A percentile compares a stretch with the other conserved stretches of the same genome.
These are phyloP conservation scores for Termitomyces sp. DNA, from an alignment of 768 basidiomycete genomes.

Conservation along the genomic window DNA sequence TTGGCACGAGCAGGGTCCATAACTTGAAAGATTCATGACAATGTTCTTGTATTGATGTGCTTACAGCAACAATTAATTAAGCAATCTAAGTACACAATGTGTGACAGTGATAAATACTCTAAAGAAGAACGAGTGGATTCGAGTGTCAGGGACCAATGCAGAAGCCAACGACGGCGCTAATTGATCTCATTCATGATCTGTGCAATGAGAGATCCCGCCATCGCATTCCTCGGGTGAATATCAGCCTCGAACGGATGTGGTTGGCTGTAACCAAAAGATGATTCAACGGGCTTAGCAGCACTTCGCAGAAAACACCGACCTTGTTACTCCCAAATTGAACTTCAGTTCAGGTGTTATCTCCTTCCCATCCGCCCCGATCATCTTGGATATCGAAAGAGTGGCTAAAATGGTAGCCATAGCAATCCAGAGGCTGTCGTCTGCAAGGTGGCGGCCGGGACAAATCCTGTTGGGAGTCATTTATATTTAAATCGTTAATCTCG, in stretches of 20 bases:
- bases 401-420: conserved; percentile 26
- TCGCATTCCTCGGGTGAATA: conserved; percentile 11
- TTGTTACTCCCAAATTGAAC: conserved; percentile 8
- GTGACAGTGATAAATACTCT: too few relatives aligned
- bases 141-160: background rate
- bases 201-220: conserved; percentile 1
- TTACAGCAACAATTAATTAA: too few relatives aligned
- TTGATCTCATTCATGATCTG: background rate
- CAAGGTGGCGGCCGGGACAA: conserved; percentile 28
- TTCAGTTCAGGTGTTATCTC: conserved; percentile 19
- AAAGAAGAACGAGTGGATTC: background rate
- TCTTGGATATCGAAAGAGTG: conserved; percentile 27
- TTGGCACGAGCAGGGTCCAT: too few relatives aligned
- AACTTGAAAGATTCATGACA: too few relatives aligned
- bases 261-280: conserved; percentile 4
- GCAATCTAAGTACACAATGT: too few relatives aligned
- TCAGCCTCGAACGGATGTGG: conserved; percentile 13
- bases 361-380: conserved; percentile 27
- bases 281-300: background rate
- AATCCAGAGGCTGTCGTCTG: conserved; percentile 23
- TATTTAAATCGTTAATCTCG: background rate
- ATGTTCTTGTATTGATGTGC: too few relatives aligned
- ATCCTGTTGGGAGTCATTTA: conserved; percentile 12
- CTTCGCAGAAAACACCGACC: conserved; percentile 1
- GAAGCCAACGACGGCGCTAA: background rate